Conservation (phyloP, 148 eudicot species). For the Suaeda aralocaspica region DNA sequence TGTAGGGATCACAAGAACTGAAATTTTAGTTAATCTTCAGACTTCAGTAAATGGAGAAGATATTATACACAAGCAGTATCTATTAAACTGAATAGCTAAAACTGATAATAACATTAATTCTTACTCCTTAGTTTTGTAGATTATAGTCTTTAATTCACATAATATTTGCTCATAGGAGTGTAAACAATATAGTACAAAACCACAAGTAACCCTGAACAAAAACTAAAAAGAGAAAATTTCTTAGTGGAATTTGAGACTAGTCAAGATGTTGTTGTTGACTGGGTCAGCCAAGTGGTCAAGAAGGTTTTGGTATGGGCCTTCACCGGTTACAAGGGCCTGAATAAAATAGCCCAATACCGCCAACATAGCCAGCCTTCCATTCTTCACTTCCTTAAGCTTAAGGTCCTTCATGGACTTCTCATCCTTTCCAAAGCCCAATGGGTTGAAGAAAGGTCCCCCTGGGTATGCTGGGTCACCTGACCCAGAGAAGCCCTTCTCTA, state of each 20-base stretch:
- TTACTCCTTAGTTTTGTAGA: conserved; percentile 11
- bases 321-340: conserved; percentile 86
- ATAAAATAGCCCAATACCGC: conserved; percentile 82
- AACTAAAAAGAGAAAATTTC: neutral
- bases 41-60: neutral
- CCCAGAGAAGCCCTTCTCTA: conserved; percentile 72
- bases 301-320: conserved; percentile 89
- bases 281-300: conserved; percentile 98
- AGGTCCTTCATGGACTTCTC: conserved; percentile 92
- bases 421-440: conserved; percentile 88
- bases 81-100: conserved; percentile 13
- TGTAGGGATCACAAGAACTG: too few relatives aligned
- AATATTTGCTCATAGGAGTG: conserved; percentile 19
- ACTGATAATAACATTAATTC: conserved; percentile 9
- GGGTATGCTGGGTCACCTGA: conserved; percentile 96
- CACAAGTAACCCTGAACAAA: neutral
- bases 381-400: conserved; percentile 90
- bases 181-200: conserved; percentile 17
- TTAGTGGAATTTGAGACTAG: conserved; percentile 93
- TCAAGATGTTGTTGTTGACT: conserved; percentile 88
- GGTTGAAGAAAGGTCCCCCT: conserved; percentile 95
- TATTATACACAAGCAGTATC: conserved; percentile 1
- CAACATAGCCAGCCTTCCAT: conserved; percentile 95
- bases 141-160: conserved; percentile 12
- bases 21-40: too few relatives aligned